These are phyloP conservation scores for Cardiospermum halicacabum DNA, from an alignment of 345 rosid species.

Conservation along the genomic window DNA sequence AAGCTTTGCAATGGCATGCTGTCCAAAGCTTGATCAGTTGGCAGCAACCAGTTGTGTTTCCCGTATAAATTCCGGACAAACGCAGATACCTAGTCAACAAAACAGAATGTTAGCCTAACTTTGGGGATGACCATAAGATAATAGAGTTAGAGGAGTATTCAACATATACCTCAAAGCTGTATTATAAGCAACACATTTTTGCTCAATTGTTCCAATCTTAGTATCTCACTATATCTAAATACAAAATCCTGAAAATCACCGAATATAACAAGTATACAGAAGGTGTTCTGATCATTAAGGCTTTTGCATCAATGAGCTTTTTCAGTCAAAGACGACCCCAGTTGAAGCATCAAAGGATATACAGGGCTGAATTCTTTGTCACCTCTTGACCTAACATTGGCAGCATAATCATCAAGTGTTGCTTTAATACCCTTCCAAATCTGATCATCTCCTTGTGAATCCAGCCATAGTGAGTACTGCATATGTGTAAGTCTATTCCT, in stretches of 20 bases:
- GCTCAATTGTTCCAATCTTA: not conserved
- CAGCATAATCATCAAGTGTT: constrained; percentile 91
- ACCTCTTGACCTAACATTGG: constrained; percentile 70
- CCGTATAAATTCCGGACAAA: not conserved
- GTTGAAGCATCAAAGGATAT: constrained; percentile 85
- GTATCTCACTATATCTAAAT: constrained; percentile 4
- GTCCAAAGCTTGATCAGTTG: not conserved
- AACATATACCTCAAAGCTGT: not conserved
- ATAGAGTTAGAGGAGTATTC: not conserved
- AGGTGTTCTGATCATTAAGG: not conserved
- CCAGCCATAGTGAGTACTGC: constrained; percentile 95
- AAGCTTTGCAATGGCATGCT: not conserved
- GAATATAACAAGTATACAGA: constrained; percentile 6
- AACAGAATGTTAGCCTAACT: not conserved
- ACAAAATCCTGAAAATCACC: not conserved
- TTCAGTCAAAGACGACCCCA: constrained; percentile 71
- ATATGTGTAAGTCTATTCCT: constrained; percentile 75
- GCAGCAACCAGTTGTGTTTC: not conserved
- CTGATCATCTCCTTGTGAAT: constrained; percentile 94
- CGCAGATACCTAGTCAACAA: not conserved
- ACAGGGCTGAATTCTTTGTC: constrained; percentile 98
- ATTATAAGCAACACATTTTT: not conserved
- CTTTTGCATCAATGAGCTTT: constrained; percentile 22
- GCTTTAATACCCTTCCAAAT: constrained; percentile 97
- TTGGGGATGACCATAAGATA: not conserved